These are phyloP conservation scores for Lasiosphaeris hirsuta DNA, from an alignment of 495 filamentous ascomycete genomes.

Conservation along the genomic window DNA sequence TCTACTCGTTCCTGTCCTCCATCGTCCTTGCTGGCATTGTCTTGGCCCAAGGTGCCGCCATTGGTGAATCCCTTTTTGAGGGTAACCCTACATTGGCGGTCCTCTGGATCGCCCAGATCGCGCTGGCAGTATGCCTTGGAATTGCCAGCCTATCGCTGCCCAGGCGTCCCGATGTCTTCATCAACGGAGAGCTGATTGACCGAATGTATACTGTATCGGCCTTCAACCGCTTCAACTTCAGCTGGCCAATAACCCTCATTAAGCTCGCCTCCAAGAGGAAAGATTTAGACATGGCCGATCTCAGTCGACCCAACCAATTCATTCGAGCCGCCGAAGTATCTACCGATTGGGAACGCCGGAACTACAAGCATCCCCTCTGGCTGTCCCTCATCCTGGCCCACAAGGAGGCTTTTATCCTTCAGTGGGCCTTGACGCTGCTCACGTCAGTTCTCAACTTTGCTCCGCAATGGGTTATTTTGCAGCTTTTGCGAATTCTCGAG, in stretches of 20 bases:
- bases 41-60: slow-evolving; percentile 36
- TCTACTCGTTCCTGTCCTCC: slow-evolving; percentile 44
- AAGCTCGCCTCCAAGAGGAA: slow-evolving; percentile 50
- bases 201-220: slow-evolving; percentile 58
- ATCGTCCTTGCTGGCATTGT: slow-evolving; percentile 36
- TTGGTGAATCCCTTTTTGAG: slow-evolving; percentile 30
- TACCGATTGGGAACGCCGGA: slow-evolving; percentile 49
- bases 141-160: slow-evolving; percentile 51
- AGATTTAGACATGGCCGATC: slow-evolving; percentile 55
- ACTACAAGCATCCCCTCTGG: slow-evolving; percentile 56
- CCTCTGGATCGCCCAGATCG: slow-evolving; percentile 40
- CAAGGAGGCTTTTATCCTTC: slow-evolving; percentile 48
- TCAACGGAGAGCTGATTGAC: slow-evolving; percentile 59
- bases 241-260: slow-evolving; percentile 58
- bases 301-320: slow-evolving; percentile 53
- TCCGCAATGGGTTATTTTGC: slow-evolving; percentile 66
- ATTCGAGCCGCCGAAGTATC: slow-evolving; percentile 47
- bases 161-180: slow-evolving; percentile 64
- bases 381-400: slow-evolving; percentile 56
- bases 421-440: slow-evolving; percentile 52
- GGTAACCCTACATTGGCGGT: slow-evolving; percentile 22
- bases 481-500: slow-evolving; percentile 64
- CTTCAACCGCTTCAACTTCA: slow-evolving; percentile 59
- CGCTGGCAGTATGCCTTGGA: slow-evolving; percentile 31
- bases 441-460: slow-evolving; percentile 59